These are phyloP conservation scores for Crataegus laevigata DNA, from an alignment of 306 rosid genomes.

Conservation along the genomic window DNA sequence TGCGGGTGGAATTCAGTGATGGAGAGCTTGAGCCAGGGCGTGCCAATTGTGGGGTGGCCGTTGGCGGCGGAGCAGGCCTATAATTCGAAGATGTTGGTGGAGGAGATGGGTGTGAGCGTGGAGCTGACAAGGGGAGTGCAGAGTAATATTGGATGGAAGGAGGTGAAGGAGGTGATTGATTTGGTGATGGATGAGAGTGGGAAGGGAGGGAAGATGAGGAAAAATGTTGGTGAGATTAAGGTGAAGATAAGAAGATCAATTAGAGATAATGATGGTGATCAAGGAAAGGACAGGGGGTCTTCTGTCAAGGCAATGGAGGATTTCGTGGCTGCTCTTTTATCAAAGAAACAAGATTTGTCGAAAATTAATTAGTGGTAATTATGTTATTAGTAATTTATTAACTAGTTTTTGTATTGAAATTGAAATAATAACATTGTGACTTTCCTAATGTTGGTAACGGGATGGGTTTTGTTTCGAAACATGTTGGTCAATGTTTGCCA, in stretches of 20 bases:
- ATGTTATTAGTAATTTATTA: too few relatives aligned
- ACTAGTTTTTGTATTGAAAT: too few relatives aligned
- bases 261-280: slow-evolving; percentile 13
- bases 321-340: slow-evolving; percentile 14
- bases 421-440: too few relatives aligned
- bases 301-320: slow-evolving; percentile 29
- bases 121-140: slow-evolving; percentile 45
- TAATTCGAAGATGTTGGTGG: slow-evolving; percentile 69
- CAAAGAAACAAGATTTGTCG: neutral
- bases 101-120: slow-evolving; percentile 58
- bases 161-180: neutral
- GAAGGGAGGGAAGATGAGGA: slow-evolving; percentile 44
- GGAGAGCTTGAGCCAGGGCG: slow-evolving; percentile 26
- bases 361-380: too few relatives aligned
- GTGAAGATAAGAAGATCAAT: slow-evolving; percentile 29
- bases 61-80: slow-evolving; percentile 67
- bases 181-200: slow-evolving; percentile 36
- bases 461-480: too few relatives aligned
- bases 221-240: slow-evolving; percentile 29
- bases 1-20: too few relatives aligned
- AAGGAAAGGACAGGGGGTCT: slow-evolving; percentile 24
- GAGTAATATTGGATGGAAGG: slow-evolving; percentile 6
- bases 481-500: too few relatives aligned
- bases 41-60: slow-evolving; percentile 75
- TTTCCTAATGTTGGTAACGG: too few relatives aligned